Percentiles rank a stretch among this genome's conserved stretches.
These are phyloP conservation scores for Globomyces pollinis-pini DNA, from an alignment of 192 early-diverging fungal genomes.

Conservation along the genomic window DNA sequence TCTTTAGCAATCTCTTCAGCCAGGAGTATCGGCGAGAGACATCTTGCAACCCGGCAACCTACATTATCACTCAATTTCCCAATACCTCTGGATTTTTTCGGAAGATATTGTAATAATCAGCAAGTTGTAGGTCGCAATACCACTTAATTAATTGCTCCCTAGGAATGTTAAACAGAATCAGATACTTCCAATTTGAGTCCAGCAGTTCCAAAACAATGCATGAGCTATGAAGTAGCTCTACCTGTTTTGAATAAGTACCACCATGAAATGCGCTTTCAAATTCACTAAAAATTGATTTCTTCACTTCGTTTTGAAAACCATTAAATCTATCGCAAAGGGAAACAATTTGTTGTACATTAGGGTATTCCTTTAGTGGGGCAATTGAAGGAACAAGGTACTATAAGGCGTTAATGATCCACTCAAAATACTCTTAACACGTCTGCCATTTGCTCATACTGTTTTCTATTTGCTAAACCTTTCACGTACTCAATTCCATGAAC, in stretches of 20 bases:
- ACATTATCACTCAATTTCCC: no score
- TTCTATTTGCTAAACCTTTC: constrained; percentile 49
- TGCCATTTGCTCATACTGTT: constrained; percentile 73
- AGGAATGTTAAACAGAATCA: constrained; percentile 4
- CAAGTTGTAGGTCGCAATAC: constrained; percentile 77
- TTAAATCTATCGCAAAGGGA: constrained; percentile 54
- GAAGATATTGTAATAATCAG: constrained; percentile 77
- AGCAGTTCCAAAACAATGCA: constrained; percentile 70
- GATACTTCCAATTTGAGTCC: constrained; percentile 52
- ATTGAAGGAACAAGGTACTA: no score
- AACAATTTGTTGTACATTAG: constrained; percentile 68
- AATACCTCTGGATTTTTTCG: constrained; percentile 52
- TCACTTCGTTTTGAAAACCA: constrained; percentile 55
- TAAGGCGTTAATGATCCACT: constrained; percentile 11
- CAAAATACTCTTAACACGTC: constrained; percentile 69
- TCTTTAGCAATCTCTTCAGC: constrained; percentile 81
- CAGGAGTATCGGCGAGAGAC: constrained; percentile 86
- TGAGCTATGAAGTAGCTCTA: constrained; percentile 56
- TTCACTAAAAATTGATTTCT: constrained; percentile 56
- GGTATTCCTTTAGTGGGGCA: constrained; percentile 63
- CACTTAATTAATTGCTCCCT: constrained; percentile 58
- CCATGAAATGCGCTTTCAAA: constrained; percentile 58
- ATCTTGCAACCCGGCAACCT: constrained; percentile 77
- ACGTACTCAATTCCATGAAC: constrained; percentile 61
- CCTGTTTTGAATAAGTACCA: constrained; percentile 28